These are phyloP conservation scores for Fraxinus angustifolia DNA, from an alignment of 305 asterid genomes.

Conservation along the genomic window DNA sequence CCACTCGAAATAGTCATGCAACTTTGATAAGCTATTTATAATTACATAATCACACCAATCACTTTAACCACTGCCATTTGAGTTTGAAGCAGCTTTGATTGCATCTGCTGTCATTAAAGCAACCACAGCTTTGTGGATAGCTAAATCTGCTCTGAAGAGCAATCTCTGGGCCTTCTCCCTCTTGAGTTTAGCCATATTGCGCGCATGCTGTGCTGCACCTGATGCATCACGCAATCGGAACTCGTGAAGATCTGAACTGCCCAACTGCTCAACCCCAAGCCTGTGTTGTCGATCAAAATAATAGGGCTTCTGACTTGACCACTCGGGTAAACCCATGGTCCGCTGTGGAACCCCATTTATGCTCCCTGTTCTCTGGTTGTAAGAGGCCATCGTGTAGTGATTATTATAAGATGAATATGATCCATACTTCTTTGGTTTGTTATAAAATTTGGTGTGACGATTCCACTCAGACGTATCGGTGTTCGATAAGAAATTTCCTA, in stretches of 20 bases:
- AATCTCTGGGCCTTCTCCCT: constrained; percentile 73
- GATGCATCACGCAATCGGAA: constrained; percentile 67
- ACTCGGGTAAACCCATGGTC: constrained; percentile 48
- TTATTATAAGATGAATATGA: constrained; percentile 38
- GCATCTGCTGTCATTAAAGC: constrained; percentile 88
- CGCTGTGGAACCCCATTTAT: constrained; percentile 53
- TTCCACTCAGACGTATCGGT: constrained; percentile 57
- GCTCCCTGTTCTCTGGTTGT: constrained; percentile 42
- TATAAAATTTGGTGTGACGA: constrained; percentile 42
- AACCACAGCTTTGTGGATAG: constrained; percentile 75
- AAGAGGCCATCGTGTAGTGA: constrained; percentile 34
- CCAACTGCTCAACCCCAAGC: constrained; percentile 39
- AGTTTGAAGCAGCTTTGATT: constrained; percentile 46
- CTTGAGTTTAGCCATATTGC: constrained; percentile 67
- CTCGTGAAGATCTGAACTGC: constrained; percentile 55
- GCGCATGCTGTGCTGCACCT: constrained; percentile 63
- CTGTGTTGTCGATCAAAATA: constrained; percentile 35
- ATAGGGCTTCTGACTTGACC: constrained; percentile 41
- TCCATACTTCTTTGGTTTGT: constrained; percentile 54
- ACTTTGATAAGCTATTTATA: constrained; percentile 13
- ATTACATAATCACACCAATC: constrained; percentile 19
- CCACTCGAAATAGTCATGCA: constrained; percentile 10
- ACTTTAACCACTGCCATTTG: constrained; percentile 32
- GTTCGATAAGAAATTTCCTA: constrained; percentile 43
- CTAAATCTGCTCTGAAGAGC: constrained; percentile 68